A percentile compares a stretch with the other conserved stretches of the same genome.
Conservation (phyloP, 371 early-diverging fungal species). For the Haplosporangium sp. region DNA sequence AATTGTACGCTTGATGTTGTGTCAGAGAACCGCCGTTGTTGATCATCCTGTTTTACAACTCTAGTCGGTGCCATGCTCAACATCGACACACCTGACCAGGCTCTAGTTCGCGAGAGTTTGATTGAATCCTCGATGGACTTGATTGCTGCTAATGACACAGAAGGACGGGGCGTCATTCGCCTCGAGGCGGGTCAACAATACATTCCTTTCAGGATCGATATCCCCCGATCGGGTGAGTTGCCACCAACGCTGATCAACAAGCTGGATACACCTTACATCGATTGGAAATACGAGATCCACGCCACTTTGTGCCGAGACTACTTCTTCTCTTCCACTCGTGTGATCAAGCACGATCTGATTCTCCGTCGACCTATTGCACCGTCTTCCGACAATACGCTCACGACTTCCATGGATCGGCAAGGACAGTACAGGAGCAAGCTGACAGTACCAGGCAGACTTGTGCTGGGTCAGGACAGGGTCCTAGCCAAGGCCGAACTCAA, state of each 20-base stretch:
- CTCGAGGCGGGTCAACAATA: conserved; percentile 42
- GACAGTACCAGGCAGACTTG: conserved; percentile 34
- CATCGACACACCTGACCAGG: conserved; percentile 28
- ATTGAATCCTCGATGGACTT: conserved; percentile 28
- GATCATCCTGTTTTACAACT: background rate
- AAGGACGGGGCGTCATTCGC: conserved; percentile 30
- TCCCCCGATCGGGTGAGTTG: conserved; percentile 26
- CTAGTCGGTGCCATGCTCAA: conserved; percentile 50
- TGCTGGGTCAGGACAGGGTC: conserved; percentile 44
- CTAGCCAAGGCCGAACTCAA: conserved; percentile 44
- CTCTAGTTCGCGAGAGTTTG: conserved; percentile 23
- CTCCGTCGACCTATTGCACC: conserved; percentile 42
- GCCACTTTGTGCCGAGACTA: conserved; percentile 41
- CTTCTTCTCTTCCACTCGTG: conserved; percentile 47
- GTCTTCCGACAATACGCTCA: conserved; percentile 14
- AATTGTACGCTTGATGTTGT: background rate
- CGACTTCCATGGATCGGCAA: conserved; percentile 35
- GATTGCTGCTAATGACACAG: conserved; percentile 50
- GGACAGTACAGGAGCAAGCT: conserved; percentile 47
- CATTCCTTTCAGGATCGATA: conserved; percentile 50
- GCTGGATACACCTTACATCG: conserved; percentile 49
- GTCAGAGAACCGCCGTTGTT: background rate
- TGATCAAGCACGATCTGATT: conserved; percentile 49
- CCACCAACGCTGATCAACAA: conserved; percentile 55
- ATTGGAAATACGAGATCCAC: conserved; percentile 55